Conservation (phyloP, 306 rosid species). For the Abrus pulchellus region DNA sequence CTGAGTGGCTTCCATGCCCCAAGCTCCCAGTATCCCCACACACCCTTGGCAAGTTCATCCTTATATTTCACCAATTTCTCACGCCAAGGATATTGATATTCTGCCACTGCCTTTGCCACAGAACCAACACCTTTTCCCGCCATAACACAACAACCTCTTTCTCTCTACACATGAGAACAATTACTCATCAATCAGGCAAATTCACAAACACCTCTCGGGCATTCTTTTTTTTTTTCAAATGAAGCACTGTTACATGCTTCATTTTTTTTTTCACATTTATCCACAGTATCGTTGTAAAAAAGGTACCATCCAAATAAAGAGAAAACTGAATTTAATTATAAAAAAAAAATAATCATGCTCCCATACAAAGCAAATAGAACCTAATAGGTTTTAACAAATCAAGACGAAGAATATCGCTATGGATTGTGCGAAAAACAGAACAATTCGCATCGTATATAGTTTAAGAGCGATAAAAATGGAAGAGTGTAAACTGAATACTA, state of each 20-base stretch:
- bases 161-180: conserved; percentile 8
- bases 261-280: not conserved
- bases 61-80: conserved; percentile 72
- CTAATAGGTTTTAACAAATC: not conserved
- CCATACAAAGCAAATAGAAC: not conserved
- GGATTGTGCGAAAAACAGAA: not conserved
- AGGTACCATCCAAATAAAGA: not conserved
- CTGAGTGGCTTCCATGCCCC: conserved; percentile 92
- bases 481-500: not conserved
- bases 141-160: conserved; percentile 52
- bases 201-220: conserved; percentile 34
- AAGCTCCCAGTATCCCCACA: conserved; percentile 91
- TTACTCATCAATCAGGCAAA: conserved; percentile 10
- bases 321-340: not conserved
- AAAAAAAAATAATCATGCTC: not conserved
- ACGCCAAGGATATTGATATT: conserved; percentile 80
- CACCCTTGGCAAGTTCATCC: conserved; percentile 81
- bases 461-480: not conserved
- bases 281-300: not conserved
- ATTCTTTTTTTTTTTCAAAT: not conserved
- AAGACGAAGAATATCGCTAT: no score
- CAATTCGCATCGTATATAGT: not conserved
- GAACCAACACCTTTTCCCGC: conserved; percentile 75
- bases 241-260: not conserved
- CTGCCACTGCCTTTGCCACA: conserved; percentile 64